Evolutionary conservation across 192 early-diverging fungal species (phyloP), one percentile per base, ranked within the genome.

Genomic region (Polychytrium aggregatum): DNA sequence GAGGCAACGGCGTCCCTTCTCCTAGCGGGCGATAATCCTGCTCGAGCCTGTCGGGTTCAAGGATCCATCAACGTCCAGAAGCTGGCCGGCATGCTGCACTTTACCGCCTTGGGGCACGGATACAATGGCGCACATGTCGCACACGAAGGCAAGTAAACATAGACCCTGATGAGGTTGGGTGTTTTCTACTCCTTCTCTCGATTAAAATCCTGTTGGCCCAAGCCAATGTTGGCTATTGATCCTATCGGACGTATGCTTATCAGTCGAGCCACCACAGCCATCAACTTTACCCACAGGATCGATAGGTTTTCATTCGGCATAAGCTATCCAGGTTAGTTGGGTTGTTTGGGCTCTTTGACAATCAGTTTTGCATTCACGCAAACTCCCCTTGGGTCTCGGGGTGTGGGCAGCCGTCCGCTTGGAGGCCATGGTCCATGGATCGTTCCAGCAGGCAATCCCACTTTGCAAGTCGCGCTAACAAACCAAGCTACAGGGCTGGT

Each of bases 211-310:
- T n/a, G n/a, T n/a, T n/a, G n/a, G n/a, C n/a, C n/a, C n/a, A n/a
- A n/a, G 17, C 26, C 28, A 14, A 5, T 41, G 34, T 8, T 27
- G 20, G 18, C 30, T 54, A 17, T 17, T 44, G 31, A n/a, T 34
- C 28, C 48, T 43, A 22, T 57, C 21, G 56, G 52, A n/a, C n/a
- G n/a, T n/a, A n/a, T n/a, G n/a, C n/a, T n/a, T n/a, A n/a, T n/a
- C n/a, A n/a, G n/a, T n/a, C n/a, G n/a, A n/a, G n/a, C n/a, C n/a
- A n/a, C 36, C 41, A 38, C 60, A 80, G 83, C 73, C 42, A 77
- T 97, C 63, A 97, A 97, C 63, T 92, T 97, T 59, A 93, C 91
- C 0, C 93, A 97, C 64, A 79, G 82, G 37, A 87, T 97, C 34
- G 84, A 92, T 50, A 81, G 87, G 59, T 68, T 97, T 24, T 92